phyloP scores from a whole-genome alignment of 495 filamentous ascomycete species.

The Aspergillus bridgeri region DNA sequence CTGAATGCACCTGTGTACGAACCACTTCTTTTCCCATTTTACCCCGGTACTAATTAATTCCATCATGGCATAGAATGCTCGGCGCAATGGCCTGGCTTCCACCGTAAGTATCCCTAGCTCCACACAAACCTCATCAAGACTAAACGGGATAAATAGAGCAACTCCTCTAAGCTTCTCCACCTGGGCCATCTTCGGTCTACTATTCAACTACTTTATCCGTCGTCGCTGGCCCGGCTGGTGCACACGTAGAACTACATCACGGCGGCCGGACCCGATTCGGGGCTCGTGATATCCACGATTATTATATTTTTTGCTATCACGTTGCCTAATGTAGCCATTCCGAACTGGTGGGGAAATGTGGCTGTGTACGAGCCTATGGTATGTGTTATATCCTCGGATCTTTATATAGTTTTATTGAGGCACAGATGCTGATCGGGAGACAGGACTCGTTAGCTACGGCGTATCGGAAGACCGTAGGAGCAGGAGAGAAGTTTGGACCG shows the following conservation, averaged over 20 bases:
- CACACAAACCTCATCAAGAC: not conserved
- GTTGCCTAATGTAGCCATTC: conserved; percentile 47
- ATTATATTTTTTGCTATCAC: conserved; percentile 69
- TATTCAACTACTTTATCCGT: conserved; percentile 65
- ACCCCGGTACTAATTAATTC: too few species aligned
- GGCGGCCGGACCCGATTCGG: conserved; percentile 67
- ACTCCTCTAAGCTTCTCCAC: conserved; percentile 53
- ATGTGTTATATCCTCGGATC: too few species aligned
- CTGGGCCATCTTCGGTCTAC: conserved; percentile 64
- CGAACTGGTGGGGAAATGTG: conserved; percentile 65
- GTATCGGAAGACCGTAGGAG: not conserved
- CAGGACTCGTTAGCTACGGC: not conserved
- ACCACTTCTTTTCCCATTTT: not conserved
- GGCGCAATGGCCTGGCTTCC: not conserved
- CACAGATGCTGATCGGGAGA: not conserved
- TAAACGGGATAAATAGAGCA: not conserved
- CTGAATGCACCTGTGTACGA: conserved; percentile 46
- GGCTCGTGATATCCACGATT: conserved; percentile 62
- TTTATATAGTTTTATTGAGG: too few species aligned
- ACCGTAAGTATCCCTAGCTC: not conserved
- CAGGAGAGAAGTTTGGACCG: not conserved
- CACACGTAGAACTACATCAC: conserved; percentile 76
- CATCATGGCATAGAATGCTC: not conserved
- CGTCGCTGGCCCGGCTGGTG: conserved; percentile 66
- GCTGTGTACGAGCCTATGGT: conserved; percentile 43